These are phyloP conservation scores for Symbiodinium pilosum DNA, from an alignment of 73 alveolate genomes.

Conservation along the genomic window DNA sequence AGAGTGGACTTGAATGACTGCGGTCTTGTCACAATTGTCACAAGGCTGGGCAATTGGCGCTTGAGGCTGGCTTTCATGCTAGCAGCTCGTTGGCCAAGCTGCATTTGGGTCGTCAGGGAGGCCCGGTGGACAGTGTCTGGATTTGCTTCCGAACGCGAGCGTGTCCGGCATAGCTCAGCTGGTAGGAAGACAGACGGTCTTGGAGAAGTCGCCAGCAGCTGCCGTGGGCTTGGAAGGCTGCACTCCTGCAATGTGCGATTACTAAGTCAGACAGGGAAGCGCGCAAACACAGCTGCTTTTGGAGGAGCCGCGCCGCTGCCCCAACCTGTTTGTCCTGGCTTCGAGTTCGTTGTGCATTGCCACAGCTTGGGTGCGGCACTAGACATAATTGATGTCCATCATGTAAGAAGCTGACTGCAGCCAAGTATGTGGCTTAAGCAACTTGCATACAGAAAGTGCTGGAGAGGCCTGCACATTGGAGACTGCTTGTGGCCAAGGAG, in stretches of 20 bases:
- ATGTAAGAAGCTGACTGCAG: background rate
- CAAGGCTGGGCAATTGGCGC: background rate
- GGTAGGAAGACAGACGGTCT: background rate
- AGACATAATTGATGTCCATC: background rate
- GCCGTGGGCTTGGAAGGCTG: constrained; percentile 5
- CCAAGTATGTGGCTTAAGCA: background rate
- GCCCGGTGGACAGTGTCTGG: background rate
- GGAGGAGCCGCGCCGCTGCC: background rate
- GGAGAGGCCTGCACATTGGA: background rate
- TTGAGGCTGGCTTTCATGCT: background rate
- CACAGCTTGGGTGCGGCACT: constrained; percentile 18
- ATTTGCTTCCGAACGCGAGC: background rate
- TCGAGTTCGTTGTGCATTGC: background rate
- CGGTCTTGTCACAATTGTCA: background rate
- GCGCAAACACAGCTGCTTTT: background rate
- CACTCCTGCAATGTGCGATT: background rate
- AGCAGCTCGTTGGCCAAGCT: background rate
- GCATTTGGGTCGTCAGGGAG: background rate
- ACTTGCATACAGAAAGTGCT: background rate
- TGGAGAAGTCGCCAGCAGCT: constrained; percentile 10
- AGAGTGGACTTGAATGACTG: too few relatives aligned
- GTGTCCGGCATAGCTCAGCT: background rate
- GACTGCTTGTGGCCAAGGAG: background rate
- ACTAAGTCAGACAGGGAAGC: too few relatives aligned
- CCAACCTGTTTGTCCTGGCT: background rate